Evolutionary conservation across 148 eudicot species (phyloP).

Genomic region (Salicornia ramosissima): DNA sequence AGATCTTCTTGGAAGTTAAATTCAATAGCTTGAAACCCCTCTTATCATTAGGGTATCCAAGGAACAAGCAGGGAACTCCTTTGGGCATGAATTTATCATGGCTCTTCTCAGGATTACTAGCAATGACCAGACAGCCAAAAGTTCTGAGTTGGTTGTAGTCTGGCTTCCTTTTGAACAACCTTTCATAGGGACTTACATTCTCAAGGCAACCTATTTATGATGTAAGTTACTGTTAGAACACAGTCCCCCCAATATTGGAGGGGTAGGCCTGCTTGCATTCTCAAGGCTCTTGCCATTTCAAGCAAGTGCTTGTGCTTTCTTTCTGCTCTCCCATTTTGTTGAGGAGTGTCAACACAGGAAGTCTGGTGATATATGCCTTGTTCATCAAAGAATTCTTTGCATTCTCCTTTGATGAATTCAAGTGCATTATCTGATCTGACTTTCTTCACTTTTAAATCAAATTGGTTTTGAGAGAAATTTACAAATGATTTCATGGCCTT

Average conservation of each 20-base stretch:
- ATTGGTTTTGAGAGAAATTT: neutral
- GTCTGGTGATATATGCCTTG: neutral
- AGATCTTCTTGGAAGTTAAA: too few species aligned
- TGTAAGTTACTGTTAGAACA: neutral
- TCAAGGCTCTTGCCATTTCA: neutral
- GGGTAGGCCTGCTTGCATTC: neutral
- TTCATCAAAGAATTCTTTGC: neutral
- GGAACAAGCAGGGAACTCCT: neutral
- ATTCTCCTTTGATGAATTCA: neutral
- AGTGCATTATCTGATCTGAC: neutral
- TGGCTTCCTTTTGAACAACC: neutral
- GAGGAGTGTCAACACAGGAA: neutral
- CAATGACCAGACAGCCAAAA: neutral
- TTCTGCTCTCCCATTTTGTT: slow-evolving; percentile 8
- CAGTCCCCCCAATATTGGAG: neutral
- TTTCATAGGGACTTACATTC: neutral
- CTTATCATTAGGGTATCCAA: neutral
- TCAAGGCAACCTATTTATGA: neutral
- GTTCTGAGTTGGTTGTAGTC: neutral
- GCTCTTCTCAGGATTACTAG: too few species aligned
- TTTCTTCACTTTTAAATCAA: neutral
- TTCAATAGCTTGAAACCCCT: neutral
- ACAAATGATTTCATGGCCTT: neutral
- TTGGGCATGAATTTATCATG: too few species aligned
- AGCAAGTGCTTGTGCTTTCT: neutral